Conservation (phyloP, 2,329 filamentous ascomycete genomes). For the Neoascochyta sp. region DNA sequence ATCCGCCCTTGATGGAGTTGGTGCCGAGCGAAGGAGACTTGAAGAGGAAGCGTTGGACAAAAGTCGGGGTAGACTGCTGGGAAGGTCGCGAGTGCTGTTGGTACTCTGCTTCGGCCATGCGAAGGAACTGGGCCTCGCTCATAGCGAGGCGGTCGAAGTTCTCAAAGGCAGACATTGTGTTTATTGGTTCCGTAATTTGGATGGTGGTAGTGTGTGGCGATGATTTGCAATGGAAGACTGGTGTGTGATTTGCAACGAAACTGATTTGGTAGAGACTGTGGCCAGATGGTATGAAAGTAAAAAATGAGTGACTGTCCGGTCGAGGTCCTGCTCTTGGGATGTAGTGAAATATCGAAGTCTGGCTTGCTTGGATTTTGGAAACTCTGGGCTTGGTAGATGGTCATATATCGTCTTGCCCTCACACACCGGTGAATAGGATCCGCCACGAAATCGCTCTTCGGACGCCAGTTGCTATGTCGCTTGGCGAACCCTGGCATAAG, state of each 20-base stretch:
- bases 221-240: neutral
- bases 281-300: slow-evolving; percentile 1
- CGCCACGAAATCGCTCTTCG: too few species aligned
- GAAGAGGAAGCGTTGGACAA: slow-evolving; percentile 7
- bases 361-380: slow-evolving; percentile 6
- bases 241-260: neutral
- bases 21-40: slow-evolving; percentile 8
- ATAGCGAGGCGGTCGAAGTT: slow-evolving; percentile 11
- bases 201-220: too few species aligned
- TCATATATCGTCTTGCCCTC: slow-evolving; percentile 6
- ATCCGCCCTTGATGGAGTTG: slow-evolving; percentile 3
- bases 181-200: neutral
- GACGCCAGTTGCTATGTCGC: too few species aligned
- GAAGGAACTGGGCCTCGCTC: slow-evolving; percentile 9
- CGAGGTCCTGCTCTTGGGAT: slow-evolving; percentile 10
- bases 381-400: slow-evolving; percentile 1
- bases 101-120: slow-evolving; percentile 6
- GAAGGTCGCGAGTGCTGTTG: slow-evolving; percentile 2
- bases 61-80: slow-evolving; percentile 3
- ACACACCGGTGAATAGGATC: too few species aligned
- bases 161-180: slow-evolving; percentile 8
- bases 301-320: slow-evolving; percentile 10
- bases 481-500: too few species aligned
- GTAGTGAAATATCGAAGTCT: slow-evolving; percentile 1
- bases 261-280: slow-evolving; percentile 5